Evolutionary conservation across 1,139 yeast genomes (phyloP).

Genomic region (Debaryomyces fabryi): DNA sequence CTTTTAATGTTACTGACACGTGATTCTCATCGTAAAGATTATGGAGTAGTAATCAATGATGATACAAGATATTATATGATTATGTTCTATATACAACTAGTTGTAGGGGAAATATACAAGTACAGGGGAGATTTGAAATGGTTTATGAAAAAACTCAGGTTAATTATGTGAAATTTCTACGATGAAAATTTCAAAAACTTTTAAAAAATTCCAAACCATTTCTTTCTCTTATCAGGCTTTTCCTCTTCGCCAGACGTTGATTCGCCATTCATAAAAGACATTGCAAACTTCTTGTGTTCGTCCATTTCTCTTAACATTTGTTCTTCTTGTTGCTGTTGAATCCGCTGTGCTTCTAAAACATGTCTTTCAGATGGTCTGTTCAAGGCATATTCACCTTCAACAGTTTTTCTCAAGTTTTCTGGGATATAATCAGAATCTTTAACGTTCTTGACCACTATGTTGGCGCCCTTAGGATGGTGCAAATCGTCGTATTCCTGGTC

Average conservation of each 20-base stretch:
- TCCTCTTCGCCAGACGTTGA: constrained; percentile 9
- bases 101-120: not conserved
- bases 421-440: constrained; percentile 48
- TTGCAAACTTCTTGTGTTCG: constrained; percentile 32
- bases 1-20: not conserved
- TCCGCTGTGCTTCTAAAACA: constrained; percentile 72
- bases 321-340: constrained; percentile 72
- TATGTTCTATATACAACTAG: constrained; percentile 1
- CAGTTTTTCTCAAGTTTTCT: constrained; percentile 40
- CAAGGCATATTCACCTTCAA: constrained; percentile 53
- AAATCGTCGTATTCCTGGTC: constrained; percentile 69
- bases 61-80: not conserved
- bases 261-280: constrained; percentile 37
- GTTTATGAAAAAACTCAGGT: not conserved
- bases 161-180: not conserved
- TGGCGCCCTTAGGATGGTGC: constrained; percentile 43
- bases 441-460: constrained; percentile 39
- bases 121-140: constrained; percentile 3
- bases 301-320: constrained; percentile 59
- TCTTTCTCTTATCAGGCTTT: constrained; percentile 22
- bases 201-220: constrained; percentile 41
- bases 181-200: constrained; percentile 11
- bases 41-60: not conserved
- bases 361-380: constrained; percentile 76
- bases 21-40: not conserved